Percentiles rank a stretch among this genome's conserved stretches.
phyloP scores from a whole-genome alignment of 139 green algal species.

The Chlamydomonas applanata region DNA sequence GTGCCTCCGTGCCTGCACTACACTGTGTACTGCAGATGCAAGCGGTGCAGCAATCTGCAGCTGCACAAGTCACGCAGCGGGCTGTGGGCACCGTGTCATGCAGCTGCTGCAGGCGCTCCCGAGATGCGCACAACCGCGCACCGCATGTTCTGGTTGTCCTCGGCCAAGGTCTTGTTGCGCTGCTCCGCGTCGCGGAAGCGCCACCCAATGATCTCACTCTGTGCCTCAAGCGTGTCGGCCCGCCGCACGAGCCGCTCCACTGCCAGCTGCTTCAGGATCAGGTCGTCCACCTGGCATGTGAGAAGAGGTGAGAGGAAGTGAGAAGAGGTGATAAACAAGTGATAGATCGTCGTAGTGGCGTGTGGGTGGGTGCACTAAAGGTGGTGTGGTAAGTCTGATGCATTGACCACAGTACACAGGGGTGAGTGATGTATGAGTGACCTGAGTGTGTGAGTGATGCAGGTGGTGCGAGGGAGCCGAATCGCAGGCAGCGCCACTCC shows the following conservation, averaged over 20 bases:
- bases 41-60: background rate
- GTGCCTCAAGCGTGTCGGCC: conserved; percentile 23
- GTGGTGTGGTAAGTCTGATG: too few relatives aligned
- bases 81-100: background rate
- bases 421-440: too few relatives aligned
- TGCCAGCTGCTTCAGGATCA: conserved; percentile 25
- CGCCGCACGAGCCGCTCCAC: conserved; percentile 35
- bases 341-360: too few relatives aligned
- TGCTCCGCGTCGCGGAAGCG: conserved; percentile 33
- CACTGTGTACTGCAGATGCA: too few relatives aligned
- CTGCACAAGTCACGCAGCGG: background rate
- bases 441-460: too few relatives aligned
- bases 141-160: conserved; percentile 43
- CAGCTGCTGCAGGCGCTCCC: background rate
- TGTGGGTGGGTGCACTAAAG: too few relatives aligned
- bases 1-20: too few relatives aligned
- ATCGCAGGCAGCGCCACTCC: too few relatives aligned
- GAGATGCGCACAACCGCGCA: background rate
- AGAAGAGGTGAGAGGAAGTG: too few relatives aligned
- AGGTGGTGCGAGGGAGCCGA: too few relatives aligned
- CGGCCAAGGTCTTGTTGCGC: conserved; percentile 16
- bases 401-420: too few relatives aligned
- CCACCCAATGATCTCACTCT: conserved; percentile 30
- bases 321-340: too few relatives aligned
- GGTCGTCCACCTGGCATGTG: conserved; percentile 8